These are phyloP conservation scores for Monilinia fructicola DNA, from an alignment of 2,329 filamentous ascomycete genomes.

Conservation along the genomic window DNA sequence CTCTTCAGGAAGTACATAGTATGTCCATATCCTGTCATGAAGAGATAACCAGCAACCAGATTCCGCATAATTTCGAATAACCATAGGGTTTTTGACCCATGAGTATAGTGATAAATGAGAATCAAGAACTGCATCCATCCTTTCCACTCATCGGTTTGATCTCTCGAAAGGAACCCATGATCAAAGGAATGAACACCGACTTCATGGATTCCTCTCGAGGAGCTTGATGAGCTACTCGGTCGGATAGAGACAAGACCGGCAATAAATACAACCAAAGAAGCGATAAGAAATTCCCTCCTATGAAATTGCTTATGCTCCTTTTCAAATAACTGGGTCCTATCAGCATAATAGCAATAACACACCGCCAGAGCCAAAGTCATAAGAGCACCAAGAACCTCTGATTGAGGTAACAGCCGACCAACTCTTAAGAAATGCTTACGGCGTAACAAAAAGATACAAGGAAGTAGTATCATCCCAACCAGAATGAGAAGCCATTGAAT, in stretches of 20 bases:
- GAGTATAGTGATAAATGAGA: constrained; percentile 59
- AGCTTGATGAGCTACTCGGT: constrained; percentile 24
- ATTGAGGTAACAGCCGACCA: constrained; percentile 29
- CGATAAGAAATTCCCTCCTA: constrained; percentile 39
- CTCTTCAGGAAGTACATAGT: constrained; percentile 57
- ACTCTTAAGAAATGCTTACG: constrained; percentile 26
- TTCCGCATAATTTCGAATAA: constrained; percentile 57
- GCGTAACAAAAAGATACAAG: constrained; percentile 32
- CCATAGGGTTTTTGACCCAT: constrained; percentile 50
- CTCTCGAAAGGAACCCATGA: constrained; percentile 50
- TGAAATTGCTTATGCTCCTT: constrained; percentile 52
- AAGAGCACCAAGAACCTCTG: constrained; percentile 31
- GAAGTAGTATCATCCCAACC: constrained; percentile 39
- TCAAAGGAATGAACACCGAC: constrained; percentile 27
- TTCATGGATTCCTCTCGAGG: constrained; percentile 11
- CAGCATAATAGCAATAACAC: constrained; percentile 53
- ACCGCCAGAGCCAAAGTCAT: constrained; percentile 31
- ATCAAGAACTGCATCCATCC: constrained; percentile 61
- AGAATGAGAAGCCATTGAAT: constrained; percentile 43
- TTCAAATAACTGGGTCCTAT: constrained; percentile 54
- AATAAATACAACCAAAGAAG: constrained; percentile 35
- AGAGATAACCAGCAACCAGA: constrained; percentile 58
- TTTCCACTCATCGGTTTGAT: constrained; percentile 65
- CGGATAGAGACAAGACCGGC: constrained; percentile 40
- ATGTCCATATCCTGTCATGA: constrained; percentile 63